These are phyloP conservation scores for Teratosphaeria zuluensis DNA, from an alignment of 2,329 filamentous ascomycete species.

Conservation along the genomic window DNA sequence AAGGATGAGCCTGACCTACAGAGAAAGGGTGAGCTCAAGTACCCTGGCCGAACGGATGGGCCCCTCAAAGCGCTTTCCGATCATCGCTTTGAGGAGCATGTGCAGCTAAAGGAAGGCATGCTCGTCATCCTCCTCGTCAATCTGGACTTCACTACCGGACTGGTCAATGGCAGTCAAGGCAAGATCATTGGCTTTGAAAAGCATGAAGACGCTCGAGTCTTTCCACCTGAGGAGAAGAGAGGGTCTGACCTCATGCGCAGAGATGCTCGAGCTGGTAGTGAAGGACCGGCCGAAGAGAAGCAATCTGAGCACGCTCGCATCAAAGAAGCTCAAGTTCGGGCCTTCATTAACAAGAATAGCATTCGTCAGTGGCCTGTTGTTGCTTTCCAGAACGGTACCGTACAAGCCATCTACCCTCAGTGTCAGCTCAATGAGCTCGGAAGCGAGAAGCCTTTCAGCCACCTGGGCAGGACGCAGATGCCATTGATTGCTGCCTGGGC, in stretches of 20 bases:
- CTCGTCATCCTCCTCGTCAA: conserved; percentile 46
- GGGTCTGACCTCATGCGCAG: conserved; percentile 4
- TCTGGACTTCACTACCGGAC: conserved; percentile 31
- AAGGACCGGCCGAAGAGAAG: background rate
- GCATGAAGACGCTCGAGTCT: conserved; percentile 9
- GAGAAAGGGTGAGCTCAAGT: conserved; percentile 3
- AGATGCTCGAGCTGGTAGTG: background rate
- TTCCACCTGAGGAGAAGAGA: conserved; percentile 1
- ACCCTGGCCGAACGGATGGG: conserved; percentile 7
- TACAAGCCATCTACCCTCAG: conserved; percentile 41
- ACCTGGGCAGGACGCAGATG: conserved; percentile 50
- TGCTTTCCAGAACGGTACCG: conserved; percentile 42
- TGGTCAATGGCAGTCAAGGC: conserved; percentile 43
- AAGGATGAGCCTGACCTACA: conserved; percentile 8
- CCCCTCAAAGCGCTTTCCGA: conserved; percentile 15
- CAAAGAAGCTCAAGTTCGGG: conserved; percentile 18
- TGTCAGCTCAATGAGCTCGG: conserved; percentile 43
- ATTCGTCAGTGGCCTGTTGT: conserved; percentile 41
- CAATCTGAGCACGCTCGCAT: background rate
- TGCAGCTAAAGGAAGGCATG: conserved; percentile 43
- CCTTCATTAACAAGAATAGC: conserved; percentile 28
- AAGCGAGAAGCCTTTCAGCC: conserved; percentile 35
- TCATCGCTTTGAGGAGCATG: conserved; percentile 36
- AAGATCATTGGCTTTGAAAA: conserved; percentile 30
- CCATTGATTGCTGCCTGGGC: conserved; percentile 53